phyloP scores from a whole-genome alignment of 139 green algal genomes.

The Chlorella ohadii region DNA sequence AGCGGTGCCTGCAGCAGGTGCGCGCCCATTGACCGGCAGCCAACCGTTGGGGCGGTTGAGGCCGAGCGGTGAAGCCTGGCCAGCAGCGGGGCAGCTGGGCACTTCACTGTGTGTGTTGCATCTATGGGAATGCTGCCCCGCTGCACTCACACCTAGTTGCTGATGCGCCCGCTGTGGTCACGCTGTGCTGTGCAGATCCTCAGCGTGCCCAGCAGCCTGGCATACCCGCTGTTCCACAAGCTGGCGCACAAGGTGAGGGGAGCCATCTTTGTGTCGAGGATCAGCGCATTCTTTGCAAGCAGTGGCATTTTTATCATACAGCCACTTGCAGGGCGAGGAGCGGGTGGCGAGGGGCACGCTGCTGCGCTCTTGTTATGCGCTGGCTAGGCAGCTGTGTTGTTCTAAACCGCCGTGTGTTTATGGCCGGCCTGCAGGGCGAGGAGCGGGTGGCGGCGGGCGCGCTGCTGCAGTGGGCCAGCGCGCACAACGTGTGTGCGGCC shows the following conservation, averaged over 20 bases:
- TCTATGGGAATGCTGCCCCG: not conserved
- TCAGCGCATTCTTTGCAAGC: too few species aligned
- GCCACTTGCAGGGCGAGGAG: too few species aligned
- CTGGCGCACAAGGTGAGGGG: constrained; percentile 41
- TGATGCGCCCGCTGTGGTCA: not conserved
- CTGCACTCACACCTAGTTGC: not conserved
- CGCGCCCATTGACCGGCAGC: not conserved
- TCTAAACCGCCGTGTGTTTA: too few species aligned
- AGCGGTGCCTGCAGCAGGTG: constrained; percentile 71
- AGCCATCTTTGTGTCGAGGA: too few species aligned
- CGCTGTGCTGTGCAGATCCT: constrained; percentile 69
- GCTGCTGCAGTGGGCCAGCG: constrained; percentile 54
- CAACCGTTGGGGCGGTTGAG: too few species aligned
- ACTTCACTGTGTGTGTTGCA: not conserved
- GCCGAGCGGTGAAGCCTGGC: not conserved
- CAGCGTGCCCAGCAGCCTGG: constrained; percentile 84
- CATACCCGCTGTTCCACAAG: constrained; percentile 80
- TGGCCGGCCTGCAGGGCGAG: too few species aligned
- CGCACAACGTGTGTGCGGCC: constrained; percentile 39
- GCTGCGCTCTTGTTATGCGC: too few species aligned
- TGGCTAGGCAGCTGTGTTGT: too few species aligned
- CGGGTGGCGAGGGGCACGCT: too few species aligned
- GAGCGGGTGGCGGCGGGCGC: constrained; percentile 38
- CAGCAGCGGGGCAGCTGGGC: not conserved
- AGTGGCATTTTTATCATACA: too few species aligned